Evolutionary conservation across 345 rosid genomes (phyloP), one percentile per base, ranked within the genome.

Genomic region (Populus ilicifolia): DNA sequence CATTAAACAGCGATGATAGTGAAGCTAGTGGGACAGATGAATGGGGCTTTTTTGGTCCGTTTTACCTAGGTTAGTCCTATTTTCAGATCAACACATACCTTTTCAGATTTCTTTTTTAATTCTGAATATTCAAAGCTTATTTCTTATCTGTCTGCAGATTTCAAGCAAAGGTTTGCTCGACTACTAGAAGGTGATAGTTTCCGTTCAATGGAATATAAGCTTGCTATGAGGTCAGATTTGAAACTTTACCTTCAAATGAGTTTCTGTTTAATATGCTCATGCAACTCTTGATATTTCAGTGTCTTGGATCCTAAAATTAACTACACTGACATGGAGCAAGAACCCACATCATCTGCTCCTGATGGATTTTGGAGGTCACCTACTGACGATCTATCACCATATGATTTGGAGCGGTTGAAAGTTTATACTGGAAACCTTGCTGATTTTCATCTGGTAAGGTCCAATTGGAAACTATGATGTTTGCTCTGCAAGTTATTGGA

Each of bases 21-120:
- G 94, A 90, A 80, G 88, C 79, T 71, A 72, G 56, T 71, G 88
- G 80, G 77, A 84, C 93, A 52, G 94, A 93, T 84, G 91, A 90
- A 36, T 88, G 91, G 93, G 96, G 98, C 73, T 96, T 92, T 80
- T 91, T 96, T 80, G 84, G 93, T 84, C 98, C 98, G 36, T 93
- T 93, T 87, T 89, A 91, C 83, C 88, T 81, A 87, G 99, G 99
- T 89, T 76, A 75, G 84, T 80, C 67, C 71, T 36, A 64, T 78
- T 75, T 65, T 63, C 61, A 43, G 36, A 17, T 46, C 25, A 59
- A 54, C 59, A 50, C 62, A 61, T 35, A 30, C 69, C 70, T 56
- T 46, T 66, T 63, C 56, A 69, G 67, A 6, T 46, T 52, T 11
- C 43, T 69, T 16, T 25, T 70, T 11, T 23, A 27, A 77, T 48